phyloP scores from a whole-genome alignment of 805 yeast genomes.

The Millerago galiae region DNA sequence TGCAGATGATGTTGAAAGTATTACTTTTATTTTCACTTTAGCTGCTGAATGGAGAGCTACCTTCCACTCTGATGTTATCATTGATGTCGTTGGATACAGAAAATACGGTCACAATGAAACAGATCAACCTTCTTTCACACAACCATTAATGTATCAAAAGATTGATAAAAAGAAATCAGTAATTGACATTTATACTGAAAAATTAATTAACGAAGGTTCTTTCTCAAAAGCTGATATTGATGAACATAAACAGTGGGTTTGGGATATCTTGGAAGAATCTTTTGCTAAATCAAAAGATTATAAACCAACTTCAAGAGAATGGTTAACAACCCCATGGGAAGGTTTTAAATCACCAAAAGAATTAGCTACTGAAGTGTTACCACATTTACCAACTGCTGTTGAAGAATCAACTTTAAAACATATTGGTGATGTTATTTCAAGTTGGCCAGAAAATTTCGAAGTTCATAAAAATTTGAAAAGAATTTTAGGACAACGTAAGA shows the following conservation, averaged over 20 bases:
- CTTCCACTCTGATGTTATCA: slow-evolving; percentile 93
- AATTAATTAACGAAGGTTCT: slow-evolving; percentile 79
- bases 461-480: slow-evolving; percentile 95
- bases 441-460: slow-evolving; percentile 82
- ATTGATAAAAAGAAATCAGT: slow-evolving; percentile 87
- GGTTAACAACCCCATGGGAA: slow-evolving; percentile 99
- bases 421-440: slow-evolving; percentile 72
- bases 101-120: slow-evolving; percentile 99
- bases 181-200: slow-evolving; percentile 74
- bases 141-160: slow-evolving; percentile 93
- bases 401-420: slow-evolving; percentile 62
- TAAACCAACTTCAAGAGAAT: slow-evolving; percentile 86
- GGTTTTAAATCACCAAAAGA: slow-evolving; percentile 97
- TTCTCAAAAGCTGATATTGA: slow-evolving; percentile 86
- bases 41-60: slow-evolving; percentile 99
- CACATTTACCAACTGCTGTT: slow-evolving; percentile 94
- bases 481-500: slow-evolving; percentile 81
- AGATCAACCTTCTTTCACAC: slow-evolving; percentile 98
- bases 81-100: slow-evolving; percentile 97
- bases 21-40: slow-evolving; percentile 83
- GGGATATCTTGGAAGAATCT: slow-evolving; percentile 89
- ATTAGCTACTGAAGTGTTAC: slow-evolving; percentile 89
- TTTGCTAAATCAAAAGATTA: slow-evolving; percentile 85
- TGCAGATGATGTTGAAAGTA: slow-evolving; percentile 95
- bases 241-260: slow-evolving; percentile 97